Base-by-base conservation (phyloP, 148 eudicot species). In the Camellia japonica region DNA sequence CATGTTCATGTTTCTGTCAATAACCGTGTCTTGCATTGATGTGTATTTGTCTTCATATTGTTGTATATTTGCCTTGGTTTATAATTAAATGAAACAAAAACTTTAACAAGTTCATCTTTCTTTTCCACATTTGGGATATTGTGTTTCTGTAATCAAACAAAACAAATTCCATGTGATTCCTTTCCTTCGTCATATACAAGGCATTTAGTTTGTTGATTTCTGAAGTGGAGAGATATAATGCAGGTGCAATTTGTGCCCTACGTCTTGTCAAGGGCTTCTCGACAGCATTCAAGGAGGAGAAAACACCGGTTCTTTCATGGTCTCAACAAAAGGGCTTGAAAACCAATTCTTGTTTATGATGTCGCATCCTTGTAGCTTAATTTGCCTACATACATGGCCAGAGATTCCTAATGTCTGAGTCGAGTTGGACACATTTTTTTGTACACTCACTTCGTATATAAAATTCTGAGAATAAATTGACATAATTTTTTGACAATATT, bases 221-320 rank as follows among this genome's bases (percentile, higher is more conserved):
- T 49, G 15, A 56, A 19, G 38, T 60, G 55, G 63, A 15, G 38
- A 30, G 60, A 11, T 44, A 55, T 70, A 79, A 38, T 69, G 85
- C 92, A 93, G 99, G 97, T 93, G 81, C 94, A 93, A 56, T 95
- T 95, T 85, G 74, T 89, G 71, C 93, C 94, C 58, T 91, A 86
- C 51, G 88, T 95, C n/a, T 59, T 81, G 54, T 86, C 96, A 78
- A 93, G 85, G 86, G 91, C 86, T 78, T 81, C 87, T 52, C 84
- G 77, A 63, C 87, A 84, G 76, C 99, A 93, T 81, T 87, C 94
- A 0, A 90, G 84, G 82, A 88, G 99, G 78, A 90, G 85, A 86
- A 93, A 90, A 68, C 99, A 95, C 71, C 92, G 99, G 8, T 93
- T 95, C 84, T 93, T 95, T 80, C 98, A 93, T 79, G 97, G 98